phyloP scores from a whole-genome alignment of 2,329 filamentous ascomycete genomes.

The Phoma sp. region DNA sequence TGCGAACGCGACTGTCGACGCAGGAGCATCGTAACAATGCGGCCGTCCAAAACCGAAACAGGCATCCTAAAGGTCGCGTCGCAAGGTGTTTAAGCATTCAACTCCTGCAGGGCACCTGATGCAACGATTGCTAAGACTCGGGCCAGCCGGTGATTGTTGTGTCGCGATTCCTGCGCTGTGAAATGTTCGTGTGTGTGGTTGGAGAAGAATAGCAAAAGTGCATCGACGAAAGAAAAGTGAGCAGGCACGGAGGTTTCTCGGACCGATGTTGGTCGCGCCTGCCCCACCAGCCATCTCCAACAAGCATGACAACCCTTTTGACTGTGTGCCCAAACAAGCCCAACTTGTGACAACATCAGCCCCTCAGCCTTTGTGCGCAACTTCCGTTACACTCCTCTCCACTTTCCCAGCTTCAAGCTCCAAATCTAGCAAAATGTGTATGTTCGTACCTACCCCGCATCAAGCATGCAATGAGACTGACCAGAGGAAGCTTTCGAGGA shows the following conservation, averaged over 20 bases:
- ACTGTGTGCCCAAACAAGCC: conserved; percentile 30
- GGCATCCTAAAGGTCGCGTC: background rate
- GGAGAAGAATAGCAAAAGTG: background rate
- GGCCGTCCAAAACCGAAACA: too few relatives aligned
- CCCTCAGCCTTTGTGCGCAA: conserved; percentile 18
- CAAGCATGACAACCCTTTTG: conserved; percentile 30
- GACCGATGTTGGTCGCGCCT: conserved; percentile 26
- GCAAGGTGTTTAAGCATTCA: background rate
- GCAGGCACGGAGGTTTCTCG: conserved; percentile 27
- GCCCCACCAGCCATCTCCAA: conserved; percentile 40
- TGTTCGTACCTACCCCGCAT: conserved; percentile 24
- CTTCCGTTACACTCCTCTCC: background rate
- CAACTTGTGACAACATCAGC: conserved; percentile 18
- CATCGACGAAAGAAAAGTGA: conserved; percentile 22
- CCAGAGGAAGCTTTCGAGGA: conserved; percentile 23
- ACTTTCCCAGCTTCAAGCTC: background rate
- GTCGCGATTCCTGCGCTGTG: background rate
- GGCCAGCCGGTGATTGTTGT: background rate
- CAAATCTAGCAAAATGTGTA: conserved; percentile 25
- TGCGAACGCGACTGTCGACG: background rate
- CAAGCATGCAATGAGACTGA: conserved; percentile 17
- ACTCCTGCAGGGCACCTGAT: background rate
- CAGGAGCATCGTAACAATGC: background rate
- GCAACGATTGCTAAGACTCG: background rate
- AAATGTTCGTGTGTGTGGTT: background rate